Conservation (phyloP, 1,139 yeast genomes). For the Wickerhamomyces sp. region DNA sequence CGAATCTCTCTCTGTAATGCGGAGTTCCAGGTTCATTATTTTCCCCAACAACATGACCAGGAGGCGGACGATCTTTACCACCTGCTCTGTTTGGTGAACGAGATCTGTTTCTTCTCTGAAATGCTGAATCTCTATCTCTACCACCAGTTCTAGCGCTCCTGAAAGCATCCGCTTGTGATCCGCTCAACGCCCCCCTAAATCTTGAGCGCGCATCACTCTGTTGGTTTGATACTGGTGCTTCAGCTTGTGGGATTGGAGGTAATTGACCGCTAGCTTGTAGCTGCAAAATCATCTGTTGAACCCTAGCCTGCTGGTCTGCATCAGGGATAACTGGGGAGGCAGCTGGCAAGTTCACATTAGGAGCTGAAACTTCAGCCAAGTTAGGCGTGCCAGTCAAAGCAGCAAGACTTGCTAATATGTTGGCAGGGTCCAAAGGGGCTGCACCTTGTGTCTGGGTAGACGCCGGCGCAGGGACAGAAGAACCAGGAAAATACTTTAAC, state of each 20-base stretch:
- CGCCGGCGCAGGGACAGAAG: constrained; percentile 18
- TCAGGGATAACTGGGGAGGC: constrained; percentile 19
- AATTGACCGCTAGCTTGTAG: constrained; percentile 27
- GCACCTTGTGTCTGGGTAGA: constrained; percentile 16
- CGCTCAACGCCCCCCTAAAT: constrained; percentile 21
- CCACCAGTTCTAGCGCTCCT: constrained; percentile 17
- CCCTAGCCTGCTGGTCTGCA: constrained; percentile 37
- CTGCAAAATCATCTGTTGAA: constrained; percentile 38
- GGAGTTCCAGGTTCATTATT: constrained; percentile 63
- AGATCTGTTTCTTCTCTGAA: constrained; percentile 21
- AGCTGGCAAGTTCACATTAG: constrained; percentile 2
- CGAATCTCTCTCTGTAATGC: constrained; percentile 67
- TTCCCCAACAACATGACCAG: constrained; percentile 45
- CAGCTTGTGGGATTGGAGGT: constrained; percentile 20
- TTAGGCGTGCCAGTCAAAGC: not conserved
- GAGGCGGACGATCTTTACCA: constrained; percentile 15
- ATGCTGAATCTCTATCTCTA: constrained; percentile 17
- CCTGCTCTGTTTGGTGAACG: constrained; percentile 22
- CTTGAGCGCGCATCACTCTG: constrained; percentile 8
- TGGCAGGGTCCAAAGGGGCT: constrained; percentile 7
- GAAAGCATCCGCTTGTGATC: constrained; percentile 9
- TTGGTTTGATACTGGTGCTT: constrained; percentile 6
- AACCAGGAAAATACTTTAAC: constrained; percentile 44
- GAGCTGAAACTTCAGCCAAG: not conserved
- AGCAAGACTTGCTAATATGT: constrained; percentile 5